Percentiles rank a stretch among this genome's conserved stretches.
These are phyloP conservation scores for Ustilago curta DNA, from an alignment of 1,284 basidiomycete genomes.

Conservation along the genomic window DNA sequence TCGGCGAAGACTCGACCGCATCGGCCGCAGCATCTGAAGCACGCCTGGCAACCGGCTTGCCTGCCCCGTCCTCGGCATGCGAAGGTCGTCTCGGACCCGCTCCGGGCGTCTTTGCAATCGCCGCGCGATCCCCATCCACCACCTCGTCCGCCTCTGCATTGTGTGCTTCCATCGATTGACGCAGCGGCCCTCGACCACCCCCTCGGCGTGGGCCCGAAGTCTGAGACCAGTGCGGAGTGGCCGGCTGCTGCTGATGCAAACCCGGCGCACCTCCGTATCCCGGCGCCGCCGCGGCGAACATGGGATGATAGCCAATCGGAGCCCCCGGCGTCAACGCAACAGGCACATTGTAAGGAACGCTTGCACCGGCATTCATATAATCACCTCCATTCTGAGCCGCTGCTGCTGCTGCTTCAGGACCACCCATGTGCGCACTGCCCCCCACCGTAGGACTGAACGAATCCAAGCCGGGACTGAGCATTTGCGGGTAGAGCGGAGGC, in stretches of 20 bases:
- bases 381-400: constrained; percentile 11
- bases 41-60: constrained; percentile 6
- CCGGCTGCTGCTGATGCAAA: constrained; percentile 31
- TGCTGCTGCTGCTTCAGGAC: neutral
- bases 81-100: constrained; percentile 40
- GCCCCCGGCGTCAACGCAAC: constrained; percentile 13
- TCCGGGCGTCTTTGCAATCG: constrained; percentile 47
- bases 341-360: constrained; percentile 37
- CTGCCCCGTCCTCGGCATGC: constrained; percentile 8
- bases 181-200: neutral
- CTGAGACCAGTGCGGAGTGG: constrained; percentile 63
- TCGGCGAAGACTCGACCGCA: constrained; percentile 12
- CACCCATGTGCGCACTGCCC: constrained; percentile 50
- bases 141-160: constrained; percentile 24
- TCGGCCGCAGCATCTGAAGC: constrained; percentile 41
- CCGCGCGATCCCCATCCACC: constrained; percentile 8
- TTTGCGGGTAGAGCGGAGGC: constrained; percentile 69
- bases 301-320: constrained; percentile 39
- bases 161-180: constrained; percentile 12
- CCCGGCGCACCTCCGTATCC: neutral
- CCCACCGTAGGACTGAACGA: constrained; percentile 60
- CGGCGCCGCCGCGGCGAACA: constrained; percentile 33
- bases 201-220: constrained; percentile 27
- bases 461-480: constrained; percentile 69
- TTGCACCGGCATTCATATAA: constrained; percentile 51